phyloP scores from a whole-genome alignment of 2,329 filamentous ascomycete species.

The Chaetomium sp. region DNA sequence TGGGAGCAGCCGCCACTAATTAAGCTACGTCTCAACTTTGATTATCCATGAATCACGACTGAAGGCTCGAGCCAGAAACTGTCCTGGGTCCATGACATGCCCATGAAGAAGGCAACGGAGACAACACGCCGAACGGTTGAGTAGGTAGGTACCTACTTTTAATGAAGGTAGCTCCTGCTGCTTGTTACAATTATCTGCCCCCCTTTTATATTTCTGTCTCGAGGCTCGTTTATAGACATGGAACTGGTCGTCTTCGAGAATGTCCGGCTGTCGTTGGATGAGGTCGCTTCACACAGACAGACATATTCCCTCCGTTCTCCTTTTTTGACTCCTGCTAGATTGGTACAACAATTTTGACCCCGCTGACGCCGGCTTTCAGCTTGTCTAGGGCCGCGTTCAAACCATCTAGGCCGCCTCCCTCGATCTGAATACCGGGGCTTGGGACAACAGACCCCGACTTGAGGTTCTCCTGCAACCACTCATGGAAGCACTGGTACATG shows the following conservation, averaged over 20 bases:
- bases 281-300: not conserved
- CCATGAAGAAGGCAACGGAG: too few species aligned
- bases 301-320: not conserved
- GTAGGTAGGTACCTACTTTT: too few species aligned
- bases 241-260: not conserved
- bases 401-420: not conserved
- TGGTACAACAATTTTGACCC: not conserved
- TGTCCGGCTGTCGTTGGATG: not conserved
- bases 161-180: not conserved
- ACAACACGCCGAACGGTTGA: too few species aligned
- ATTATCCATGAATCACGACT: too few species aligned
- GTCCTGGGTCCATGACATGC: too few species aligned
- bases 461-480: not conserved
- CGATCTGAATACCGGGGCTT: not conserved
- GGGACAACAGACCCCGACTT: not conserved
- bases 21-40: too few species aligned
- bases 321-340: not conserved
- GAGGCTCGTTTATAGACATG: not conserved
- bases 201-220: not conserved
- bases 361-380: not conserved
- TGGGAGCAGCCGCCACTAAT: not conserved
- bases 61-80: too few species aligned
- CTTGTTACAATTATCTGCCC: not conserved
- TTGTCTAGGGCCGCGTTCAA: not conserved
- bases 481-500: not conserved